Conservation (phyloP, 176 grass and related monocot genomes). For the Oryza meyeriana region DNA sequence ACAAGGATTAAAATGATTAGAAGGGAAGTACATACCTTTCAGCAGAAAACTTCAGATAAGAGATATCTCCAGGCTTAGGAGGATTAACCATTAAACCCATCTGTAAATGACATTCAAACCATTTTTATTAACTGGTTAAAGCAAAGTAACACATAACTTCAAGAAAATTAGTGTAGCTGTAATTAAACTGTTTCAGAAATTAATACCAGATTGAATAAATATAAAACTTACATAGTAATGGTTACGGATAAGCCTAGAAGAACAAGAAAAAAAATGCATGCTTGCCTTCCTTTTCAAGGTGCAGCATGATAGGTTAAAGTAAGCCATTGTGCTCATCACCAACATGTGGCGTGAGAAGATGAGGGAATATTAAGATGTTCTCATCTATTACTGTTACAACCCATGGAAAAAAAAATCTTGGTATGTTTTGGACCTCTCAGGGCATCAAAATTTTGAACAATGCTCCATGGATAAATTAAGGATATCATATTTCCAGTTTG, state of each 20-base stretch:
- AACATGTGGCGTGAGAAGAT: neutral
- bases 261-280: neutral
- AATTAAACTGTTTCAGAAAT: slow-evolving; percentile 17
- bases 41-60: slow-evolving; percentile 67
- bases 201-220: neutral
- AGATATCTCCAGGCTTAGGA: slow-evolving; percentile 94
- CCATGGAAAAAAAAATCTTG: neutral
- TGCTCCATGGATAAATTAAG: neutral
- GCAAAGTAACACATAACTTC: slow-evolving; percentile 7
- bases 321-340: neutral
- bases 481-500: neutral
- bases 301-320: neutral
- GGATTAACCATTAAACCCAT: slow-evolving; percentile 98
- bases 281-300: neutral
- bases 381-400: neutral
- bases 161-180: neutral
- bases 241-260: neutral
- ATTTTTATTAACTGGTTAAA: slow-evolving; percentile 21
- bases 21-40: slow-evolving; percentile 63
- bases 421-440: neutral
- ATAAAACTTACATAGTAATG: neutral
- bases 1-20: slow-evolving; percentile 8
- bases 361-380: neutral
- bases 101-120: slow-evolving; percentile 43
- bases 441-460: neutral